Base-by-base conservation (phyloP, 2,329 filamentous ascomycete species). In the Neurospora sp. region DNA sequence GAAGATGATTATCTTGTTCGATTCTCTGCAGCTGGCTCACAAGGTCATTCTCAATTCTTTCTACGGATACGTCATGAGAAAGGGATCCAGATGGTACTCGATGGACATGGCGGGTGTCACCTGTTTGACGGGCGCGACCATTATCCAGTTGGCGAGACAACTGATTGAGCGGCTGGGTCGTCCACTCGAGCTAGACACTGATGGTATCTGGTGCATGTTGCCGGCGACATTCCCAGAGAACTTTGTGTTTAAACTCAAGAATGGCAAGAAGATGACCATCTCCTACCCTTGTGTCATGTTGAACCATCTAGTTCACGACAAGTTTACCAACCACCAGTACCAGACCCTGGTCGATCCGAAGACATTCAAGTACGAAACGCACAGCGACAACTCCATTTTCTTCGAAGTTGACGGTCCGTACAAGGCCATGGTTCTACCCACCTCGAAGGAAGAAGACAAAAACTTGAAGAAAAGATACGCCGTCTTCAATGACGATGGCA, bases 1-100 rank as follows among this genome's bases (percentile, higher is more conserved):
- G 83, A 99, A 99, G 84, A 99, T 99, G 96, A 96, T 97, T 69
- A 86, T 98, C 66, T 82, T 99, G 4, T 99, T 92, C 78, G 96
- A 99, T 79, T 99, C 96, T 0, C 84, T 99, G 70, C 96, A 99
- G 79, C 84, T 99, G 76, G 96, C 96, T 0, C 96, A 99, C 84
- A 99, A 99, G 80, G 96, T 99, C 82, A 99, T 99, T 85, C 80
- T 99, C 69, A 99, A 99, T 83, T 97, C 93, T 69, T 99, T 99
- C 83, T 99, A 99, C 75, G 96, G 96, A 73, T 99, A 99, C 78
- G 96, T 98, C 79, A 99, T 99, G 96, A 87, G 96, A 82, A 99
- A 99, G 79, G 96, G 96, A 40, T 99, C 96, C 43, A 89, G 96
- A 69, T 99, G 96, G 96, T 99, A 99, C 79, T 99, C 96, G 19